Base-by-base conservation (phyloP, 352 stramenopile species). In the Globisporangium radiosum region DNA sequence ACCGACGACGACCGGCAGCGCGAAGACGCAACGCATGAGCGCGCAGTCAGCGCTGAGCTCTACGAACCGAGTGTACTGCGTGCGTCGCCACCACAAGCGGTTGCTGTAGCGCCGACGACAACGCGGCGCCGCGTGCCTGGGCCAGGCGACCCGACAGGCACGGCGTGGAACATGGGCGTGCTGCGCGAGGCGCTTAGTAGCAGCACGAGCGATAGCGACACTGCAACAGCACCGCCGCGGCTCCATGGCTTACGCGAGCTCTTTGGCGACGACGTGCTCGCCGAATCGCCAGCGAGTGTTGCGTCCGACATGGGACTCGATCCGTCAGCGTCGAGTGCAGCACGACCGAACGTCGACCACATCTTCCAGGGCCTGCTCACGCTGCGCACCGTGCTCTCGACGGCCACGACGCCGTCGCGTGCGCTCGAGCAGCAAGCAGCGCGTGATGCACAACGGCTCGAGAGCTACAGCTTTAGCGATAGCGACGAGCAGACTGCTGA, bases 101-200 rank as follows among this genome's bases (percentile, higher is more conserved):
- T 25, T 25, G 19, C 19, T 25, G 19, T 25, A 25, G 19, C 19
- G 19, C 3, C 43, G 49, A 60, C 39, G 5, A 25, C 19, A 25
- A 58, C 19, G 36, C 60, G 47, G 11, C 62, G 58, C 39, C 67
- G 55, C 44, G 59, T 45, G 8, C 62, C 70, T 6, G 56, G 68
- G 13, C 5, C 17, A 4, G 49, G 67, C 42, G 62, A 80, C 47
- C 53, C 63, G 25, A 63, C 71, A 5, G 73, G 73, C 36, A 60
- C 70, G 17, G 78, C 78, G 33, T 88, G 75, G 71, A 91, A 91
- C 58, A 68, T 91, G 52, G 75, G 72, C 3, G 71, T 73, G 13
- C 60, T 91, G 9, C 78, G 76, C 0, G 80, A 82, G 38, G 81
- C 78, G 7, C 61, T 91, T 4, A 38, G 49, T 2, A n/a, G 15